Percentiles rank a stretch among this genome's conserved stretches.
Evolutionary conservation across 805 yeast genomes (phyloP).

Genomic region (Kazachstania psychrophila): DNA sequence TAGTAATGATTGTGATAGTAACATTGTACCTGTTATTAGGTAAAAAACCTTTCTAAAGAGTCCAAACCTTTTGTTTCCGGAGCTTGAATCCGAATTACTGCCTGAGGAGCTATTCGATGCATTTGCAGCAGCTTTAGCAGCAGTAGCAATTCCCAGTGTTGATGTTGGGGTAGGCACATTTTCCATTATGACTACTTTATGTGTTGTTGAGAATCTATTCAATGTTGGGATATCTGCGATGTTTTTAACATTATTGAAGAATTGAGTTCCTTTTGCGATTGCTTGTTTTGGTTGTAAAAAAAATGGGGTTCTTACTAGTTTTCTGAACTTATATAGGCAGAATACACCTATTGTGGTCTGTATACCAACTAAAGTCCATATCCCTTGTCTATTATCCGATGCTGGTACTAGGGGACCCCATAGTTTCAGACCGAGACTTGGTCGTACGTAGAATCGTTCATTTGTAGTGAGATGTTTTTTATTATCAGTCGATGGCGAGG

Average conservation of each 20-base stretch:
- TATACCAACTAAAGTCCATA: conserved; percentile 41
- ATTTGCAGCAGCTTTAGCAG: conserved; percentile 1
- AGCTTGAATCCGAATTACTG: too few relatives aligned
- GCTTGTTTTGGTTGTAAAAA: not conserved
- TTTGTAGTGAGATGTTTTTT: too few relatives aligned
- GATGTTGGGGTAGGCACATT: not conserved
- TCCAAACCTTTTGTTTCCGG: conserved; percentile 21
- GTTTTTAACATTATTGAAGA: conserved; percentile 11
- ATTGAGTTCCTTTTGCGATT: conserved; percentile 2
- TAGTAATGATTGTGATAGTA: conserved; percentile 46
- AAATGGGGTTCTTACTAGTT: conserved; percentile 2
- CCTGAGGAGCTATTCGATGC: too few relatives aligned
- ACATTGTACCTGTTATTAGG: conserved; percentile 35
- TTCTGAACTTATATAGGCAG: conserved; percentile 18
- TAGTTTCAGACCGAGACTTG: conserved; percentile 48
- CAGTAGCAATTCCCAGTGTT: not conserved
- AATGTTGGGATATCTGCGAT: conserved; percentile 29
- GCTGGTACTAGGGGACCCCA: conserved; percentile 75
- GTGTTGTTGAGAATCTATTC: conserved; percentile 27
- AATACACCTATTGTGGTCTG: conserved; percentile 45
- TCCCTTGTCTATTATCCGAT: conserved; percentile 49
- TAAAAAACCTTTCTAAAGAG: conserved; percentile 29
- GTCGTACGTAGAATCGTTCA: conserved; percentile 34
- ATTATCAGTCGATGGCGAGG: not conserved
- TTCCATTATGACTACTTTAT: conserved; percentile 9